Conservation (phyloP, 192 early-diverging fungal genomes). For the Gryganskiella cystojenkinii region DNA sequence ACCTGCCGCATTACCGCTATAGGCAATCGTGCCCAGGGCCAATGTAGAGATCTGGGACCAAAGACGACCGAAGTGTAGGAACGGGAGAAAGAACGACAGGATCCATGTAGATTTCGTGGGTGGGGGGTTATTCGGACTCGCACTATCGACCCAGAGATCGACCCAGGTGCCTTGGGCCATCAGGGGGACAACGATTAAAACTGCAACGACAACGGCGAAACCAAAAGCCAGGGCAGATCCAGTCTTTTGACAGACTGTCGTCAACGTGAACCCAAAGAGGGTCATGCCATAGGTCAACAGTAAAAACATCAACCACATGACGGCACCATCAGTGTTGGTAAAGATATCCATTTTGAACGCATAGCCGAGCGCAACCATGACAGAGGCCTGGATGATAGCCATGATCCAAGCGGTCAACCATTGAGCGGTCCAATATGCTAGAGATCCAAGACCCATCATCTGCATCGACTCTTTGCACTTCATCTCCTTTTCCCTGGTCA, state of each 20-base stretch:
- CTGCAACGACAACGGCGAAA: slow-evolving; percentile 57
- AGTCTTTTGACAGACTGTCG: slow-evolving; percentile 70
- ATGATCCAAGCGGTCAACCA: slow-evolving; percentile 69
- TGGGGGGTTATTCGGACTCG: slow-evolving; percentile 1
- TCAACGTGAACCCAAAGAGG: slow-evolving; percentile 70
- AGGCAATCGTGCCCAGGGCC: slow-evolving; percentile 50
- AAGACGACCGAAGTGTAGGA: slow-evolving; percentile 64
- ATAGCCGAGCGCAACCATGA: slow-evolving; percentile 67
- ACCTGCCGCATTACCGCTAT: background rate
- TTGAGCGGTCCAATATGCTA: slow-evolving; percentile 71
- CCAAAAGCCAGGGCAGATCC: slow-evolving; percentile 41
- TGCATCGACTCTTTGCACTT: slow-evolving; percentile 77
- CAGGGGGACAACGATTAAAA: slow-evolving; percentile 76
- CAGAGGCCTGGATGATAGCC: slow-evolving; percentile 63
- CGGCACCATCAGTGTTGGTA: slow-evolving; percentile 64
- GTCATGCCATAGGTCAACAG: slow-evolving; percentile 79
- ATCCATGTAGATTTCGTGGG: slow-evolving; percentile 7
- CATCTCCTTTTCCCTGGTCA: slow-evolving; percentile 77
- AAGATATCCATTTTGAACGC: slow-evolving; percentile 71
- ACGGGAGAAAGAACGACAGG: slow-evolving; percentile 56
- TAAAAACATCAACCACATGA: slow-evolving; percentile 69
- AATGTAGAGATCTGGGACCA: slow-evolving; percentile 68
- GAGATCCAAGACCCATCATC: slow-evolving; percentile 75
- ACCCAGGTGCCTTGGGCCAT: slow-evolving; percentile 71
- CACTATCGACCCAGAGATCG: slow-evolving; percentile 54